Percentiles rank a stretch among this genome's conserved stretches.
Conservation (phyloP, 2,329 filamentous ascomycete species). For the Parastagonospora nodorum region DNA sequence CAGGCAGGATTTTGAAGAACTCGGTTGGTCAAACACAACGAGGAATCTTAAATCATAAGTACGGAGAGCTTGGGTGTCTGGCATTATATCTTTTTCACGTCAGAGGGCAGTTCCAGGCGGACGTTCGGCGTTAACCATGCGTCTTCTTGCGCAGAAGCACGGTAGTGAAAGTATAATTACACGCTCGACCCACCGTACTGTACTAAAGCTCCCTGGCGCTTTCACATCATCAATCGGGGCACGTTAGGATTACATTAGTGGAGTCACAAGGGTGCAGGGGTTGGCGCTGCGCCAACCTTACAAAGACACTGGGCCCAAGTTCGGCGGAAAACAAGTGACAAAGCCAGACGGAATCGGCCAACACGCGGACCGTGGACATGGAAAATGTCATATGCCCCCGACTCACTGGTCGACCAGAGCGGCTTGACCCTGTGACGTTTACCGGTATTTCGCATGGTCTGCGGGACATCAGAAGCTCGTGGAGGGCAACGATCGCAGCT, state of each 20-base stretch:
- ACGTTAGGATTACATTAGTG: constrained; percentile 42
- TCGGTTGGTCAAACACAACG: constrained; percentile 11
- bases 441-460: constrained; percentile 17
- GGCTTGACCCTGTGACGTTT: constrained; percentile 24
- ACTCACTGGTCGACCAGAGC: constrained; percentile 17
- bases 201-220: constrained; percentile 34
- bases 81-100: constrained; percentile 48
- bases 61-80: constrained; percentile 34
- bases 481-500: constrained; percentile 12
- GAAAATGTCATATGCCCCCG: constrained; percentile 17
- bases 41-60: constrained; percentile 36
- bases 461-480: constrained; percentile 10
- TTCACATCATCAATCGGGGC: constrained; percentile 40
- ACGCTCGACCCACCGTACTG: constrained; percentile 19
- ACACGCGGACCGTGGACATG: constrained; percentile 30
- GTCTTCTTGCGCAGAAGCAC: constrained; percentile 20
- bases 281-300: constrained; percentile 44
- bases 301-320: constrained; percentile 39
- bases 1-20: constrained; percentile 6
- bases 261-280: constrained; percentile 34
- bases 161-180: constrained; percentile 41
- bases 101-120: constrained; percentile 44
- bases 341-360: constrained; percentile 41
- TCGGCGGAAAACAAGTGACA: constrained; percentile 34
- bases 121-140: constrained; percentile 42